A percentile compares a stretch with the other conserved stretches of the same genome.
Evolutionary conservation across 305 asterid genomes (phyloP).

Genomic region (Solanum aculeatissimum): DNA sequence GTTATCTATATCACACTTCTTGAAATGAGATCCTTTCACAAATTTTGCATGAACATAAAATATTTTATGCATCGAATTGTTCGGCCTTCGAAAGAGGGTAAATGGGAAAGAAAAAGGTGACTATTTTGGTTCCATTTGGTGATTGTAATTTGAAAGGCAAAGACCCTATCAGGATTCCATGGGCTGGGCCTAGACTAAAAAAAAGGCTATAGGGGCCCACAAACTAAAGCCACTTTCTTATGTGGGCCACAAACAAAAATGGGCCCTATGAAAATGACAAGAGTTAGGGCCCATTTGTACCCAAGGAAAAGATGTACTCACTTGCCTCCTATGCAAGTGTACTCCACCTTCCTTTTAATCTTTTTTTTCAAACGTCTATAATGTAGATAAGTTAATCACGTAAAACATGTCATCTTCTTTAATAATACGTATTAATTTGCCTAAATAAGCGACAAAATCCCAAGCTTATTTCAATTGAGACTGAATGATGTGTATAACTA

Average conservation of each 20-base stretch:
- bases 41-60: background rate
- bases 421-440: rapidly evolving
- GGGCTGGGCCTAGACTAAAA: background rate
- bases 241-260: background rate
- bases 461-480: background rate
- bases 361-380: background rate
- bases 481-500: background rate
- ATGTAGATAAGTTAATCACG: background rate
- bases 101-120: background rate
- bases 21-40: background rate
- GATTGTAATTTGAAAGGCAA: background rate
- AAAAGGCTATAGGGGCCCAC: background rate
- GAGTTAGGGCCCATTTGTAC: background rate
- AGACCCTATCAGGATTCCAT: background rate
- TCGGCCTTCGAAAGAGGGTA: background rate
- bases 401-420: background rate
- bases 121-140: background rate
- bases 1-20: background rate
- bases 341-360: background rate
- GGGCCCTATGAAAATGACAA: background rate
- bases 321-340: background rate
- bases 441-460: background rate
- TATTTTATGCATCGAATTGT: background rate
- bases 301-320: background rate
- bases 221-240: background rate